A percentile compares a stretch with the other conserved stretches of the same genome.
phyloP scores from a whole-genome alignment of 805 yeast species.

The Ogataea kodamae region DNA sequence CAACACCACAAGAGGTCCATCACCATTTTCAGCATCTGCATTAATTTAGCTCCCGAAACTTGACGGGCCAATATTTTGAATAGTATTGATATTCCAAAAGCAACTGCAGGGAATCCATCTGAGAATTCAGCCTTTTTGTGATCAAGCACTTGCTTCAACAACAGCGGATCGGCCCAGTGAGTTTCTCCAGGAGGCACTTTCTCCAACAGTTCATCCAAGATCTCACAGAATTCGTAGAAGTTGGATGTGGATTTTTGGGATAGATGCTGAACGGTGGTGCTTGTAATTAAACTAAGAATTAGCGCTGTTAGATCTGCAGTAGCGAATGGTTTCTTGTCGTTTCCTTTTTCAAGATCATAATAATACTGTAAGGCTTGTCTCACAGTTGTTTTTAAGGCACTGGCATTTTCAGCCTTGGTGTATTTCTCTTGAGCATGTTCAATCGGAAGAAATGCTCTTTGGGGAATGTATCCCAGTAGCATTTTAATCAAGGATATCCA shows the following conservation, averaged over 20 bases:
- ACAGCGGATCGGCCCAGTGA: conserved; percentile 31
- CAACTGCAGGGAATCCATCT: conserved; percentile 26
- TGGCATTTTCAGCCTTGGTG: conserved; percentile 10
- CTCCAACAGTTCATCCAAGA: conserved; percentile 38
- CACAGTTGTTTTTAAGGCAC: conserved; percentile 11
- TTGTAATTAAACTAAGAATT: conserved; percentile 33
- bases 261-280: conserved; percentile 19
- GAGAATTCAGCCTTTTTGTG: conserved; percentile 13
- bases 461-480: conserved; percentile 56
- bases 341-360: conserved; percentile 3
- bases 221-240: conserved; percentile 33
- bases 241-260: conserved; percentile 15
- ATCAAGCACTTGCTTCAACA: conserved; percentile 30
- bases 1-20: conserved; percentile 53
- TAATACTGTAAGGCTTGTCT: conserved; percentile 21
- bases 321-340: conserved; percentile 19
- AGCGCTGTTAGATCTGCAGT: conserved; percentile 44
- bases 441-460: conserved; percentile 56
- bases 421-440: conserved; percentile 36
- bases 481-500: conserved; percentile 41
- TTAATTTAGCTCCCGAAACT: conserved; percentile 33
- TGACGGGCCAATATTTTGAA: conserved; percentile 35
- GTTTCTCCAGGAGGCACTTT: conserved; percentile 41
- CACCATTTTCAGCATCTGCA: conserved; percentile 39
- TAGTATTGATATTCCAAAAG: conserved; percentile 43